Conservation (phyloP, 2,329 filamentous ascomycete species). For the Fusarium sp. region DNA sequence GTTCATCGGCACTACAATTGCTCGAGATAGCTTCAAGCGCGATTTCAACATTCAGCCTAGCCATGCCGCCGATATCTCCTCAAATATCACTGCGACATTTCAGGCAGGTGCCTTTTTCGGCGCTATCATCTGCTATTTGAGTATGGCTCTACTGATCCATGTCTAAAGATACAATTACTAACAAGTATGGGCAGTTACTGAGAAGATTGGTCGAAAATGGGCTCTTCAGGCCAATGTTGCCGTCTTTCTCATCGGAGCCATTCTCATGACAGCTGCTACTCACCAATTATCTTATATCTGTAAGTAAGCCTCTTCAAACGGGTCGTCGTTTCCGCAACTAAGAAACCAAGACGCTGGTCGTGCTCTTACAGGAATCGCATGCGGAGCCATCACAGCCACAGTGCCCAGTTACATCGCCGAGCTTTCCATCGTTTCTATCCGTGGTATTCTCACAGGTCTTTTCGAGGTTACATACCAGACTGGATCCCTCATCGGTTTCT, state of each 20-base stretch:
- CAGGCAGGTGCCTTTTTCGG: slow-evolving; percentile 67
- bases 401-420: slow-evolving; percentile 75
- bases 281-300: slow-evolving; percentile 60
- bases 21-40: slow-evolving; percentile 60
- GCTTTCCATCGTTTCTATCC: slow-evolving; percentile 68
- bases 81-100: slow-evolving; percentile 61
- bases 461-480: slow-evolving; percentile 67
- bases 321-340: background rate
- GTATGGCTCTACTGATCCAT: slow-evolving; percentile 33
- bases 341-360: slow-evolving; percentile 64
- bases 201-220: slow-evolving; percentile 63
- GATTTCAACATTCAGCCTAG: slow-evolving; percentile 53
- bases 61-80: slow-evolving; percentile 51
- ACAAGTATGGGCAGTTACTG: slow-evolving; percentile 52
- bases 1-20: slow-evolving; percentile 67
- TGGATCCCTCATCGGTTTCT: slow-evolving; percentile 65
- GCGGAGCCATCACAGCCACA: slow-evolving; percentile 68
- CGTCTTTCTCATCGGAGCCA: slow-evolving; percentile 59
- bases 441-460: slow-evolving; percentile 68
- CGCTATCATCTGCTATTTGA: slow-evolving; percentile 60
- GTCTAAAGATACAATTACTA: background rate
- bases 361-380: slow-evolving; percentile 67
- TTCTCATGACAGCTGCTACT: slow-evolving; percentile 58
- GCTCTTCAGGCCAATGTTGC: slow-evolving; percentile 61
- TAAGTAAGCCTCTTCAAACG: slow-evolving; percentile 11